Evolutionary conservation across 306 rosid genomes (phyloP).

Genomic region (Spatholobus suberectus): DNA sequence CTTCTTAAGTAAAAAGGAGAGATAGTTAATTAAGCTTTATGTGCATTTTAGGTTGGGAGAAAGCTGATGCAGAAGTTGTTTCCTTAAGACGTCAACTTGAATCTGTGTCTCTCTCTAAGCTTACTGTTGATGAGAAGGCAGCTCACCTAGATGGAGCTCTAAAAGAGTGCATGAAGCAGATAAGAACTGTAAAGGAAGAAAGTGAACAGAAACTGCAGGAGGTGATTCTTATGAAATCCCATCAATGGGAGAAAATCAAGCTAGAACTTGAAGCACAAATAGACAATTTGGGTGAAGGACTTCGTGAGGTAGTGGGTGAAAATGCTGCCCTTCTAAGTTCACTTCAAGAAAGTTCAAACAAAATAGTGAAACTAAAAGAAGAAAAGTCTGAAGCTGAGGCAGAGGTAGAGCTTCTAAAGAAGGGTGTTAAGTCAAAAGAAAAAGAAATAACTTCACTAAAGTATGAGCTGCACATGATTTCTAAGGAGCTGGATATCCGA

Average conservation of each 20-base stretch:
- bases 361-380: slow-evolving; percentile 65
- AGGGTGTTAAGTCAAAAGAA: slow-evolving; percentile 68
- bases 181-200: slow-evolving; percentile 80
- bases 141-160: slow-evolving; percentile 88
- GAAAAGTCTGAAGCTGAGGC: slow-evolving; percentile 83
- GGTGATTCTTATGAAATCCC: slow-evolving; percentile 63
- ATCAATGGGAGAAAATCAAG: slow-evolving; percentile 77
- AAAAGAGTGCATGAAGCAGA: slow-evolving; percentile 88
- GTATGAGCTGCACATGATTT: slow-evolving; percentile 75
- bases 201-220: slow-evolving; percentile 84
- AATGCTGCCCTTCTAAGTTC: slow-evolving; percentile 76
- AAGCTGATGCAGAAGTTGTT: slow-evolving; percentile 90
- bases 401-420: slow-evolving; percentile 70
- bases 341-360: slow-evolving; percentile 79
- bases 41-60: slow-evolving; percentile 86
- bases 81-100: slow-evolving; percentile 75
- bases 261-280: slow-evolving; percentile 80
- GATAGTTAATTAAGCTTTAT: neutral
- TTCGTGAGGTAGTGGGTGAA: slow-evolving; percentile 66
- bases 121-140: slow-evolving; percentile 76
- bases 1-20: neutral
- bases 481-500: slow-evolving; percentile 94
- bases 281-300: slow-evolving; percentile 67
- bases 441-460: slow-evolving; percentile 79
- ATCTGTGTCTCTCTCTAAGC: slow-evolving; percentile 75